These are phyloP conservation scores for Cutaneotrichosporon daszewskae DNA, from an alignment of 1,284 basidiomycete genomes.

Conservation along the genomic window DNA sequence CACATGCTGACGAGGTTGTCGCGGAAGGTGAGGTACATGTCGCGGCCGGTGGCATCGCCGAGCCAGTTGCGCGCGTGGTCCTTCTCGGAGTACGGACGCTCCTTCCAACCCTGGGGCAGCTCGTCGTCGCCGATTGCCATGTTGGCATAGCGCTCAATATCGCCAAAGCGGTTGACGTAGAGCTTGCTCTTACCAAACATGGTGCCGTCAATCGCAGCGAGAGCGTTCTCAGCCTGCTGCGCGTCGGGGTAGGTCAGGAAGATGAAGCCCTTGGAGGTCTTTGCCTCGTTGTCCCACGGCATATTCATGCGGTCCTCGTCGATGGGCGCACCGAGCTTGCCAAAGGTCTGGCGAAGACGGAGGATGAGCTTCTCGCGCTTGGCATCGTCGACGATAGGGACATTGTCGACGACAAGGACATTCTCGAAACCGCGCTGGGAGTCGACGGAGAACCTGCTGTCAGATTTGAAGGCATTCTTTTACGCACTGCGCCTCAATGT, in stretches of 20 bases:
- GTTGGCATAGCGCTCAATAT: conserved; percentile 78
- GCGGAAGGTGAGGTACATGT: conserved; percentile 92
- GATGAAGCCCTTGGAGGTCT: conserved; percentile 82
- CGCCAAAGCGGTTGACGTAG: conserved; percentile 82
- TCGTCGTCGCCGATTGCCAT: conserved; percentile 80
- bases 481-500: conserved; percentile 88
- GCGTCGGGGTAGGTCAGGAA: conserved; percentile 82
- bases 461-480: conserved; percentile 31
- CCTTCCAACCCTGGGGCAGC: conserved; percentile 58
- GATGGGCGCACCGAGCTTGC: conserved; percentile 68
- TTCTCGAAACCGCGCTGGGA: conserved; percentile 72
- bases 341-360: conserved; percentile 76
- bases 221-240: conserved; percentile 75
- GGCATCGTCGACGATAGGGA: conserved; percentile 75
- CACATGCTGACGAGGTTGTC: conserved; percentile 85
- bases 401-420: conserved; percentile 76
- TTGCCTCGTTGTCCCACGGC: conserved; percentile 73
- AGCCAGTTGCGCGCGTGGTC: conserved; percentile 96
- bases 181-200: conserved; percentile 90
- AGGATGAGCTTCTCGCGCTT: conserved; percentile 71
- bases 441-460: conserved; percentile 67
- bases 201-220: conserved; percentile 74
- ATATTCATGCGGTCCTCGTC: conserved; percentile 71
- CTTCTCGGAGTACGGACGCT: conserved; percentile 66
- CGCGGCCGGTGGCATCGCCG: conserved; percentile 82